phyloP scores from a whole-genome alignment of 164 flowering plant genomes.

The Sextonia rubra region DNA sequence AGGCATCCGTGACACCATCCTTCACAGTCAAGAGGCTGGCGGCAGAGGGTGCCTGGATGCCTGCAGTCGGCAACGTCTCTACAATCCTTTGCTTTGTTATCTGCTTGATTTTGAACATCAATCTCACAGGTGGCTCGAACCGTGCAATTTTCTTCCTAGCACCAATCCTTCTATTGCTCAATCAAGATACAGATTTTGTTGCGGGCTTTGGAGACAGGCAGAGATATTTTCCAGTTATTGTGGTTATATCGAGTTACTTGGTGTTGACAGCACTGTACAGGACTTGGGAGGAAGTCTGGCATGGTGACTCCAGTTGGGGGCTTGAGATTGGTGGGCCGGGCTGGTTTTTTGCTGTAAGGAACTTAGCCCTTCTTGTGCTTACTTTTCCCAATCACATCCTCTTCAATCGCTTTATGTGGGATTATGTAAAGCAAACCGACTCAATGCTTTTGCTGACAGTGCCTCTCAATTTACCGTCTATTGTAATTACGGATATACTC shows the following conservation, averaged over 20 bases:
- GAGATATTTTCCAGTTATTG: conserved; percentile 84
- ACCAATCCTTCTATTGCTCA: conserved; percentile 81
- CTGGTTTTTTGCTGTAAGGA: conserved; percentile 92
- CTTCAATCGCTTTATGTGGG: conserved; percentile 93
- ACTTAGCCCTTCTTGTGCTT: conserved; percentile 76
- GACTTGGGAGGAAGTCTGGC: conserved; percentile 92
- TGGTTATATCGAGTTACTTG: conserved; percentile 70
- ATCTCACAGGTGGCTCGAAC: conserved; percentile 89
- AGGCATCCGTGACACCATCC: conserved; percentile 54
- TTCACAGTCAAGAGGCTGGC: conserved; percentile 86
- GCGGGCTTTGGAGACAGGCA: conserved; percentile 95
- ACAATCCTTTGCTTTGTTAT: conserved; percentile 89
- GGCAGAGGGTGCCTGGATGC: conserved; percentile 99
- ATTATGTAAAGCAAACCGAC: conserved; percentile 65
- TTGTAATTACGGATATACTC: conserved; percentile 71
- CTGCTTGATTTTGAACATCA: conserved; percentile 73
- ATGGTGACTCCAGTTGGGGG: conserved; percentile 90
- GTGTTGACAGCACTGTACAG: conserved; percentile 65
- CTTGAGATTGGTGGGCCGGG: conserved; percentile 86
- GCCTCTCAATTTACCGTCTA: conserved; percentile 84
- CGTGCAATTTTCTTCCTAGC: conserved; percentile 90
- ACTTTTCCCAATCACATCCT: conserved; percentile 95
- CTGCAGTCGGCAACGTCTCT: conserved; percentile 94
- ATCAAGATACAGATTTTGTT: conserved; percentile 93
- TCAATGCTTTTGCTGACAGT: conserved; percentile 56